A percentile compares a stretch with the other conserved stretches of the same genome.
These are phyloP conservation scores for Trametes coccinea DNA, from an alignment of 768 basidiomycete genomes.

Conservation along the genomic window DNA sequence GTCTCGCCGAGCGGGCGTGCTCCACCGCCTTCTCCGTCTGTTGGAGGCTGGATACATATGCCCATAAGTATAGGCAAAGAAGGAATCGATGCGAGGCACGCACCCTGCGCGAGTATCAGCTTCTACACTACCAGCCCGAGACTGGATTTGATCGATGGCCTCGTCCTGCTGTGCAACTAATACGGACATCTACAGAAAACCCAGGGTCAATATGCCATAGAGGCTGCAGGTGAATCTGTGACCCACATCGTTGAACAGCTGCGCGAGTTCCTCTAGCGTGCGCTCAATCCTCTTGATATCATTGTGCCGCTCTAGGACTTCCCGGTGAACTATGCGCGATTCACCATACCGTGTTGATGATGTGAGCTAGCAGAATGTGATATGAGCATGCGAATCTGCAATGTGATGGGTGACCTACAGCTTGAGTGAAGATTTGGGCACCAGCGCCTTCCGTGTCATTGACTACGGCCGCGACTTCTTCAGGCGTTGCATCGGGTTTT, in stretches of 20 bases:
- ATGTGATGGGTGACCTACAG: constrained; percentile 45
- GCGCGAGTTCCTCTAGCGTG: constrained; percentile 86
- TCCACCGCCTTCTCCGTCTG: constrained; percentile 69
- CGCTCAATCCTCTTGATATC: constrained; percentile 84
- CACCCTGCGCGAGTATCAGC: constrained; percentile 73
- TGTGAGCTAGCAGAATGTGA: constrained; percentile 51
- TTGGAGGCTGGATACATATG: constrained; percentile 43
- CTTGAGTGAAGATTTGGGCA: constrained; percentile 86
- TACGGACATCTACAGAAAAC: constrained; percentile 61
- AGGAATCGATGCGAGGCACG: constrained; percentile 25
- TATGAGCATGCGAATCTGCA: background rate
- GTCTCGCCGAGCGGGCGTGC: constrained; percentile 68
- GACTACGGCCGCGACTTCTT: constrained; percentile 85
- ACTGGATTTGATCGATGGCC: constrained; percentile 62
- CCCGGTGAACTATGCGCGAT: constrained; percentile 76
- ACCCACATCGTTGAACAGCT: constrained; percentile 79
- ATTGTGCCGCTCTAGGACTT: constrained; percentile 87
- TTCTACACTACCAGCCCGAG: constrained; percentile 61
- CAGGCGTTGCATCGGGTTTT: constrained; percentile 89
- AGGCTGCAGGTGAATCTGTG: background rate
- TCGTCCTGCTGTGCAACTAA: constrained; percentile 82
- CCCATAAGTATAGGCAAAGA: background rate
- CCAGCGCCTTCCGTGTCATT: constrained; percentile 72
- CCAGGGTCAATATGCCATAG: background rate
- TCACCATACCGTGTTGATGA: constrained; percentile 82